Conservation (phyloP, 768 basidiomycete genomes). For the Nevesoporus exiguus region DNA sequence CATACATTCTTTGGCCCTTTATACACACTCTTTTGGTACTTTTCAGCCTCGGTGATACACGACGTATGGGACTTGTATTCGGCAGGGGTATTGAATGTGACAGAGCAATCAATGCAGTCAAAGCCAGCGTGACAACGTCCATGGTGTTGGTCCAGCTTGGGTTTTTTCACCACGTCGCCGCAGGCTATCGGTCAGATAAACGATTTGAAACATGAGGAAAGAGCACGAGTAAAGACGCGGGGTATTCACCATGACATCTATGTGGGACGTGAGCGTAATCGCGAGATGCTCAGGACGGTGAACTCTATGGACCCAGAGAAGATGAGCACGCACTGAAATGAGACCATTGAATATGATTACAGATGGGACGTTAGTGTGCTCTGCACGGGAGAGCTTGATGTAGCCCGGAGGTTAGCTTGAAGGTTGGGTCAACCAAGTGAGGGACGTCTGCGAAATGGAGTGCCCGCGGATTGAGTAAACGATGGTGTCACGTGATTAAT, state of each 20-base stretch:
- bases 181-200: slow-evolving; percentile 56
- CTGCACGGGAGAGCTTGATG: background rate
- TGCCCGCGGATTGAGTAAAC: background rate
- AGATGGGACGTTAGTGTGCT: background rate
- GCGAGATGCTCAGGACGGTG: background rate
- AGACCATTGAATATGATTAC: slow-evolving; percentile 49
- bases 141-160: slow-evolving; percentile 81
- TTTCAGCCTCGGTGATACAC: slow-evolving; percentile 90
- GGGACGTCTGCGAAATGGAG: background rate
- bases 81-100: slow-evolving; percentile 68
- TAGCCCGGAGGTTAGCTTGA: background rate
- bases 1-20: slow-evolving; percentile 63
- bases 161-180: slow-evolving; percentile 87
- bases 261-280: slow-evolving; percentile 8
- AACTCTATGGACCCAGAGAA: background rate
- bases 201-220: background rate
- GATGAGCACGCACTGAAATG: slow-evolving; percentile 56
- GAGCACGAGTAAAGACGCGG: background rate
- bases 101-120: slow-evolving; percentile 88
- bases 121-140: slow-evolving; percentile 61
- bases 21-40: slow-evolving; percentile 85
- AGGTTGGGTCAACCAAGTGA: background rate
- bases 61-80: slow-evolving; percentile 81
- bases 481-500: background rate
- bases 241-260: slow-evolving; percentile 66